Evolutionary conservation across 257 asterid species (phyloP), one percentile per base, ranked within the genome.

Genomic region (Solanum piurae): DNA sequence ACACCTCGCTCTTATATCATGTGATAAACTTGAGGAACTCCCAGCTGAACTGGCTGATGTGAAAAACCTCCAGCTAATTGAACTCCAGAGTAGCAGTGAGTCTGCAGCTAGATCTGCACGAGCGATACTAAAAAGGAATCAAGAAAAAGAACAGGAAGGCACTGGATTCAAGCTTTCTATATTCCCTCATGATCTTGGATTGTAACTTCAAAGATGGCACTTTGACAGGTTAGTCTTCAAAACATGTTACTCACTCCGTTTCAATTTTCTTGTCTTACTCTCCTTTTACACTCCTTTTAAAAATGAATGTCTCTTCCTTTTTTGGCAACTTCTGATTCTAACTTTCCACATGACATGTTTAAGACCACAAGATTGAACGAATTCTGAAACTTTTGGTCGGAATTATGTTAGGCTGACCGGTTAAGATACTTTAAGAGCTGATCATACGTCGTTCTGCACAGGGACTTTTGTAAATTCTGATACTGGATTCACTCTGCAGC

Each of bases 31-130:
- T 14, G 74, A 86, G 42, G 87, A 84, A 13, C 55, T 91, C 29
- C 93, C 93, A 2, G 60, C 83, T 44, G 89, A 87, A 42, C 75
- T 88, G 42, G 91, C 86, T 8, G 90, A 88, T 44, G 87, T 89
- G 80, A 46, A 80, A 16, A 89, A 34, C 83, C 91, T 91, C 27
- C 88, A 85, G 60, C n/a, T 20, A 40, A 77, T 90, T 13, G 90
- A 87, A 36, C 49, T 90, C 10, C 76, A 89, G 5, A 64, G 86
- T 64, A 82, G 88, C 42, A 89, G 49, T 46, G 23, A 40, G 18
- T 49, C 88, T 16, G 92, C 87, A 8, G 92, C 90, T 37, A 40
- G 74, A 18, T 87, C 92, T 5, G 92, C 92, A 5, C 80, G 91
- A 87, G 88, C 40, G 20, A 88, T 90, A 55, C 75, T 77, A 83